These are phyloP conservation scores for Nothophoma quercina DNA, from an alignment of 2,329 filamentous ascomycete species.

Conservation along the genomic window DNA sequence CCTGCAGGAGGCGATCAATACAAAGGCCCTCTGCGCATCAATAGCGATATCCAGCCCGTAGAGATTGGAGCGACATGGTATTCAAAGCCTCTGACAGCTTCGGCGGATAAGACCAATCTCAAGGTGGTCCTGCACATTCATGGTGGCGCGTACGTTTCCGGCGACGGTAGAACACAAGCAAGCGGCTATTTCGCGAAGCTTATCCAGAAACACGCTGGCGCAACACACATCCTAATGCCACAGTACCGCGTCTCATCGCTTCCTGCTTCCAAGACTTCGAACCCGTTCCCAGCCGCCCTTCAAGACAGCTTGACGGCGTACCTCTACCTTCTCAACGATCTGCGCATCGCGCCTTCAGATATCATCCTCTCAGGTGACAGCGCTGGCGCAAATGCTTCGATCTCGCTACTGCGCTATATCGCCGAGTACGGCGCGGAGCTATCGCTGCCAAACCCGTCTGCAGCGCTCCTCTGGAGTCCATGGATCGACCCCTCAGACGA, in stretches of 20 bases:
- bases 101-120: constrained; percentile 23
- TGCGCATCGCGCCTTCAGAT: constrained; percentile 49
- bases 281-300: constrained; percentile 60
- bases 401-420: constrained; percentile 58
- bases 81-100: constrained; percentile 34
- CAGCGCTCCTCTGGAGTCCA: constrained; percentile 54
- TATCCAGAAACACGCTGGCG: constrained; percentile 48
- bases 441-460: constrained; percentile 45
- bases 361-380: constrained; percentile 60
- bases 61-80: constrained; percentile 55
- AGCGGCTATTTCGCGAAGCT: constrained; percentile 40
- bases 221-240: constrained; percentile 53
- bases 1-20: constrained; percentile 32
- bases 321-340: constrained; percentile 53
- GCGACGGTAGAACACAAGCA: constrained; percentile 51
- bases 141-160: constrained; percentile 58
- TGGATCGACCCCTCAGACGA: constrained; percentile 51
- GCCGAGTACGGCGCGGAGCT: constrained; percentile 48
- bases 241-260: constrained; percentile 59
- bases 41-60: constrained; percentile 46
- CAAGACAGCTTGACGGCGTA: constrained; percentile 60
- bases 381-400: constrained; percentile 58
- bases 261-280: constrained; percentile 42
- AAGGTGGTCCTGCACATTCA: constrained; percentile 58
- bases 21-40: constrained; percentile 41